Evolutionary conservation across 176 grass and related monocot species (phyloP).

Genomic region (Triticum timopheevii): DNA sequence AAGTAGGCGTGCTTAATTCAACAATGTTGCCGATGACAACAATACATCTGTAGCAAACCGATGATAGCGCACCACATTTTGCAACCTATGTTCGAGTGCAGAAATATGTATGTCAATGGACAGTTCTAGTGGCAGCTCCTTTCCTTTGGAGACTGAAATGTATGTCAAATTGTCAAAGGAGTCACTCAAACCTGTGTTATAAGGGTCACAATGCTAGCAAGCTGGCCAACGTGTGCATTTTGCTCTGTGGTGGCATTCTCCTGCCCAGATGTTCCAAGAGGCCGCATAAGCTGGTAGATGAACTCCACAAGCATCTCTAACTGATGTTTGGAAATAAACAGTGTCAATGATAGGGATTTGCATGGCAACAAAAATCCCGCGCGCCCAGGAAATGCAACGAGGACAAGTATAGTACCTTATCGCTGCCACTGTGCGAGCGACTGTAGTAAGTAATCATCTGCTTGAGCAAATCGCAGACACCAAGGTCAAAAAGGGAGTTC

Average conservation of each 20-base stretch:
- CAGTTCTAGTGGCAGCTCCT: neutral
- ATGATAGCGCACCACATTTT: constrained; percentile 43
- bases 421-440: neutral
- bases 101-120: constrained; percentile 18
- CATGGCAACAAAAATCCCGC: neutral
- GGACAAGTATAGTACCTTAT: constrained; percentile 34
- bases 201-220: constrained; percentile 40
- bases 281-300: constrained; percentile 43
- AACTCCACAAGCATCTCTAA: constrained; percentile 44
- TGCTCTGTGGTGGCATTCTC: constrained; percentile 35
- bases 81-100: constrained; percentile 40
- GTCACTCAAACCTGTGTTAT: constrained; percentile 43
- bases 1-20: constrained; percentile 42
- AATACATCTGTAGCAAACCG: constrained; percentile 38
- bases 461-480: constrained; percentile 39
- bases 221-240: constrained; percentile 26
- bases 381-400: neutral
- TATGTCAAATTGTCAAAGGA: neutral
- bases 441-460: constrained; percentile 41
- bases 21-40: constrained; percentile 44
- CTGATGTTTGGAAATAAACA: constrained; percentile 32
- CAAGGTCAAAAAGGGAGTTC: constrained; percentile 48
- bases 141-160: neutral
- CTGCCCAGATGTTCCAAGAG: constrained; percentile 31
- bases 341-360: neutral